Percentiles rank a stretch among this genome's conserved stretches.
phyloP scores from a whole-genome alignment of 2,329 filamentous ascomycete species.

The Ophiobolus disseminans region DNA sequence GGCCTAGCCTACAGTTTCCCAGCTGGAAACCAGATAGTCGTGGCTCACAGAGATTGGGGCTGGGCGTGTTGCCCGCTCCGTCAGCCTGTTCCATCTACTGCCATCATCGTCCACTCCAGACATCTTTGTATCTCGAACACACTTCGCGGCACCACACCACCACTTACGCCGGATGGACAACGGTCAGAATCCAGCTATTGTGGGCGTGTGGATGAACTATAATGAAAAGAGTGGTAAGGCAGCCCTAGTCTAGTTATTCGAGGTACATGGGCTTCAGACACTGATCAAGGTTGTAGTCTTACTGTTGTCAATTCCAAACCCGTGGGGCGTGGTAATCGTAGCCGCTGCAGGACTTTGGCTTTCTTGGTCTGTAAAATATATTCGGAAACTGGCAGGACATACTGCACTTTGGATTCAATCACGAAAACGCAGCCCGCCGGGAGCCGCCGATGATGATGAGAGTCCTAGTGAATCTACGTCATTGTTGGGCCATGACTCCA shows the following conservation, averaged over 20 bases:
- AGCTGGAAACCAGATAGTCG: no score
- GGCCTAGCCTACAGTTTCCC: no score
- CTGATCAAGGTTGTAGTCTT: no score
- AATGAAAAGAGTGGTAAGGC: no score
- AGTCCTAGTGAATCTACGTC: background rate
- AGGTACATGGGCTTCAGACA: background rate
- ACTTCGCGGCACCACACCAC: no score
- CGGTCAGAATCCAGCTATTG: background rate
- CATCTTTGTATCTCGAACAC: no score
- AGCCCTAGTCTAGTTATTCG: no score
- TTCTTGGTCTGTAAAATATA: constrained; percentile 3
- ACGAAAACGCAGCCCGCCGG: background rate
- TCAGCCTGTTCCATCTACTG: background rate
- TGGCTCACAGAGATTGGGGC: background rate
- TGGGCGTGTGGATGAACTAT: background rate
- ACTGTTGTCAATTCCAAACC: background rate
- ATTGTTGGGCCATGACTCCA: background rate
- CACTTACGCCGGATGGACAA: no score
- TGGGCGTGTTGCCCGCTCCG: no score
- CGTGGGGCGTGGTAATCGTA: constrained; percentile 1
- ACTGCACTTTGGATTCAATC: background rate
- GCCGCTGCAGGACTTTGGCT: background rate
- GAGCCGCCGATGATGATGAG: no score
- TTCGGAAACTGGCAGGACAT: constrained; percentile 1
- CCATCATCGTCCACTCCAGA: no score